Base-by-base conservation (phyloP, 805 yeast genomes). In the Monosporozyma aquatica region DNA sequence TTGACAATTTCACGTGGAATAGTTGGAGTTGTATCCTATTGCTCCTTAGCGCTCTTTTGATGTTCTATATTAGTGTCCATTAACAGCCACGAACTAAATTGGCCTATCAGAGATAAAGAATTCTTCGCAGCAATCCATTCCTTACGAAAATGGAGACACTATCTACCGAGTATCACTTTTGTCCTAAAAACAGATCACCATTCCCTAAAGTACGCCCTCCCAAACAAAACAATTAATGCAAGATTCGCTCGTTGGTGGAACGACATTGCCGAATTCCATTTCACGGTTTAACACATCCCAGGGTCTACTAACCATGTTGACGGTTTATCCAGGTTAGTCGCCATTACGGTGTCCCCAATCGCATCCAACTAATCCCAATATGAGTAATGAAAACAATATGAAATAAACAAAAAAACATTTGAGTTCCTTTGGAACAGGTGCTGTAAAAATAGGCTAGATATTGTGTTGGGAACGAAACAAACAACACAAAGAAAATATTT, bases 361-460 rank as follows among this genome's bases (percentile, higher is more conserved):
- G n/a, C n/a, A n/a, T n/a, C n/a, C n/a, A n/a, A n/a, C n/a, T n/a
- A n/a, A n/a, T n/a, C n/a, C n/a, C n/a, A n/a, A n/a, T n/a, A n/a
- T 52, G 55, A 1, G 36, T 34, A n/a, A 53, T 32, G 11, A 59
- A 20, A 6, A 50, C 9, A 3, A 42, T 28, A 46, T 56, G 59
- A 4, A 47, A 38, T 35, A 54, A 27, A 35, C 49, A 59, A 42
- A 56, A 61, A 34, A 61, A 60, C 5, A 59, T 30, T 36, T 58
- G 62, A 21, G 50, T 55, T 1, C 57, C 59, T 18, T 57, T 32
- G 0, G 60, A 51, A 23, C 59, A 55, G 5, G 59, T 48, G 25
- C 62, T 58, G 42, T 53, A 59, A 41, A 49, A 61, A 32, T 46
- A 61, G 37, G 52, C 50, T 14, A 57, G 25, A 37, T 49, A 56